phyloP scores from a whole-genome alignment of 2,329 filamentous ascomycete genomes.

The Verticillium dahliae region DNA sequence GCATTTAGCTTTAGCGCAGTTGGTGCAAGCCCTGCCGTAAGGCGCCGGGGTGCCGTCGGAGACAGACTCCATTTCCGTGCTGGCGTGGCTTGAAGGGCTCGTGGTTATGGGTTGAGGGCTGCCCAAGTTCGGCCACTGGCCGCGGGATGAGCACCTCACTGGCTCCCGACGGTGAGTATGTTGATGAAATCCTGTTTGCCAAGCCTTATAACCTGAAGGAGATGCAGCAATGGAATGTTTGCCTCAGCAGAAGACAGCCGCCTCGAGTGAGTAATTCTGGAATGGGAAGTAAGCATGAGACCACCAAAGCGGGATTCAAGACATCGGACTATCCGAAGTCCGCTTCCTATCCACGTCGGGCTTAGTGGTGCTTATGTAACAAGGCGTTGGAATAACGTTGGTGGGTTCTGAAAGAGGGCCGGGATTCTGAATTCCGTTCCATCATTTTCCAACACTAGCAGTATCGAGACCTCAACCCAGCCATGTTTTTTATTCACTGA shows the following conservation, averaged over 20 bases:
- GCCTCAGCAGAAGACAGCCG: background rate
- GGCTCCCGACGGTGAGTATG: background rate
- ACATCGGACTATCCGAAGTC: background rate
- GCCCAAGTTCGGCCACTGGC: background rate
- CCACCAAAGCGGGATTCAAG: background rate
- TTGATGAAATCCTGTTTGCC: background rate
- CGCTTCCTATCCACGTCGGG: background rate
- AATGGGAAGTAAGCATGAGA: background rate
- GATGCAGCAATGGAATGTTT: background rate
- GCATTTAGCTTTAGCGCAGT: conserved; percentile 36
- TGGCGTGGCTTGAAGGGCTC: background rate
- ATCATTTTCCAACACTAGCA: background rate
- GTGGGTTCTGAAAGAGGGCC: background rate
- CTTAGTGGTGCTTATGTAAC: background rate
- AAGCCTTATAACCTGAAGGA: background rate
- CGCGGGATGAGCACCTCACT: background rate
- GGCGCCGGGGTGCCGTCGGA: conserved; percentile 19
- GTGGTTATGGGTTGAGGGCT: background rate
- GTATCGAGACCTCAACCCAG: background rate
- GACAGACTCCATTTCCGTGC: background rate
- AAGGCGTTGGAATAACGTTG: background rate
- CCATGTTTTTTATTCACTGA: no score
- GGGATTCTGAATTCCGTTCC: background rate
- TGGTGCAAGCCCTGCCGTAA: conserved; percentile 33
- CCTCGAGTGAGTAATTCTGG: background rate